Conservation (phyloP, 1,284 basidiomycete species). For the Ceratobasidium sp. region DNA sequence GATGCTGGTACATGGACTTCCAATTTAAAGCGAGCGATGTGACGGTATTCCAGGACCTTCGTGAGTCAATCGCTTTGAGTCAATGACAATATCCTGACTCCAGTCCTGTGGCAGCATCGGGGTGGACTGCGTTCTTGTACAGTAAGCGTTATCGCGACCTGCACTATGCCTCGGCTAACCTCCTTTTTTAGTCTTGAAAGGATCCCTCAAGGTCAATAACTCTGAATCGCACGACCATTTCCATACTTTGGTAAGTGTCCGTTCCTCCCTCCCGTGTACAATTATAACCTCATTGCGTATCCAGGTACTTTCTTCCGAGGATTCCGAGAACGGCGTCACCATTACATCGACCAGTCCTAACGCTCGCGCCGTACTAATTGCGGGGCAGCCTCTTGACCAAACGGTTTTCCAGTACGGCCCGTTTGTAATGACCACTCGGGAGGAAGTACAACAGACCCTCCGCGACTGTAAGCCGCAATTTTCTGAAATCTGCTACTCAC, state of each 20-base stretch:
- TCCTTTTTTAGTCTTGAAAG: constrained; percentile 70
- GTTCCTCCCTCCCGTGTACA: too few species aligned
- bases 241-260: constrained; percentile 72
- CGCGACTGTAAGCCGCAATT: constrained; percentile 73
- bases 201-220: constrained; percentile 70
- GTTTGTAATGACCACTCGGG: constrained; percentile 81
- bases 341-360: constrained; percentile 54
- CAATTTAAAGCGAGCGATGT: constrained; percentile 74
- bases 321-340: constrained; percentile 56
- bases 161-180: constrained; percentile 9
- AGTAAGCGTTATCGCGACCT: constrained; percentile 62
- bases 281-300: not conserved
- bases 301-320: constrained; percentile 57
- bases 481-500: not conserved
- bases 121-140: constrained; percentile 88
- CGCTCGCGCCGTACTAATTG: constrained; percentile 60
- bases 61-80: constrained; percentile 61
- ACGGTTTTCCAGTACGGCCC: constrained; percentile 89
- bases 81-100: not conserved
- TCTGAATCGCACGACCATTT: constrained; percentile 67
- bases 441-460: constrained; percentile 87
- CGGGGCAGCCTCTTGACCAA: constrained; percentile 92
- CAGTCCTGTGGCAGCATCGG: constrained; percentile 64
- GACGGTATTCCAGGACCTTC: constrained; percentile 87
- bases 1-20: constrained; percentile 94